Evolutionary conservation across 2,329 filamentous ascomycete species (phyloP), one percentile per base, ranked within the genome.

Genomic region (Fusarium poae): DNA sequence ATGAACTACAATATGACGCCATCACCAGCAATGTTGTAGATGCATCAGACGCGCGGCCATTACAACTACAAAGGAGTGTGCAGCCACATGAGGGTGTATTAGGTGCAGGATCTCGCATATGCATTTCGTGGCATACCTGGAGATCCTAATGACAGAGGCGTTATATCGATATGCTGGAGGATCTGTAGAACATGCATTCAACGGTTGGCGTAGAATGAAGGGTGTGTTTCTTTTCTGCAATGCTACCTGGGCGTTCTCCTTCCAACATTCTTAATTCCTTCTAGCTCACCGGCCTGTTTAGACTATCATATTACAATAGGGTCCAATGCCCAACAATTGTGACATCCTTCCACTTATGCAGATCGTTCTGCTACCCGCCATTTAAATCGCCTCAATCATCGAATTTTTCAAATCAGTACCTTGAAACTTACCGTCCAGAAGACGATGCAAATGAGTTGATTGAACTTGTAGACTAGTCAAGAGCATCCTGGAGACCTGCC

Each of bases 51-150:
- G 46, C n/a, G 42, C 53, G 61, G 58, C 60, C n/a, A 44, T 4
- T 18, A 12, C 11, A 20, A 10, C 6, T 32, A 5, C 18, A 13
- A 1, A 3, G 20, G 21, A 46, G 44, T 39, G 60, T 49, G 53
- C 18, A 43, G 5, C 12, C n/a, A 32, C 3, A 23, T 7, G 12
- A 12, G 3, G 21, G 23, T 23, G 52, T 32, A 35, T 16, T n/a
- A 29, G 60, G 18, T 15, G 23, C 30, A 59, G 13, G 12, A 65
- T 65, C 62, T 65, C 3, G 45, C 61, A 65, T 65, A 48, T 65
- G 60, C 42, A 39, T 43, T 20, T 29, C 3, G 2, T 21, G 25
- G 9, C 18, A 27, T 21, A 4, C 35, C 43, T 49, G 35, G 32
- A 30, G 45, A 65, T 65, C 45, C 48, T n/a, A 30, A 16, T 18